Percentiles rank a stretch among this genome's conserved stretches.
phyloP scores from a whole-genome alignment of 768 basidiomycete genomes.

The Boletus insuetus region DNA sequence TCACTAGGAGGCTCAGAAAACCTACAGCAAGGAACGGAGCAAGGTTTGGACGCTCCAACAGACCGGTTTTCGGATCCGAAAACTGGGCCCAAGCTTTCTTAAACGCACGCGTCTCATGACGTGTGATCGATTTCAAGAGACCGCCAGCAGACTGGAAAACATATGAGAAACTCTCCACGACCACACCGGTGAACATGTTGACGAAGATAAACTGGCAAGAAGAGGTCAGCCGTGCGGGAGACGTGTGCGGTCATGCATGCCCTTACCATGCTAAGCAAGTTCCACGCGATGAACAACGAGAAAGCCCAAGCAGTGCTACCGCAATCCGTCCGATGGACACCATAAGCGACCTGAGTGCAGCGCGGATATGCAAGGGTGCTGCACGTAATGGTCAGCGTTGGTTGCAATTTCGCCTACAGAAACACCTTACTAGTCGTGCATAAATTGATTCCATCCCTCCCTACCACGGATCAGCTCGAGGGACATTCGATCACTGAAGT shows the following conservation, averaged over 20 bases:
- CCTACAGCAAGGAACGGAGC: slow-evolving; percentile 81
- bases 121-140: slow-evolving; percentile 69
- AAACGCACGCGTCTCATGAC: slow-evolving; percentile 91
- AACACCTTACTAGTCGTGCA: slow-evolving; percentile 83
- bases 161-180: slow-evolving; percentile 94
- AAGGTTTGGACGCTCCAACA: slow-evolving; percentile 67
- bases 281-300: slow-evolving; percentile 91
- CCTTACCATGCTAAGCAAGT: slow-evolving; percentile 86
- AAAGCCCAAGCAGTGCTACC: slow-evolving; percentile 84
- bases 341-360: slow-evolving; percentile 57
- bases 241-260: slow-evolving; percentile 9
- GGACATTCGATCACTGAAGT: background rate
- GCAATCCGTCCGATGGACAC: slow-evolving; percentile 73
- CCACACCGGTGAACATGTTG: slow-evolving; percentile 95
- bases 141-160: slow-evolving; percentile 86
- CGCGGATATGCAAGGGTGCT: slow-evolving; percentile 77
- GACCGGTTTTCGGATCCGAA: slow-evolving; percentile 75
- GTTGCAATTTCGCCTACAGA: too few relatives aligned
- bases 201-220: slow-evolving; percentile 81
- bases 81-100: slow-evolving; percentile 93
- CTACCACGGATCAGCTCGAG: slow-evolving; percentile 37
- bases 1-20: slow-evolving; percentile 1
- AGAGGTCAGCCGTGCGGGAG: background rate
- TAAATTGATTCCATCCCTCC: slow-evolving; percentile 95
- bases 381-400: background rate